These are phyloP conservation scores for Podospora bellae-mahoneyi DNA, from an alignment of 495 filamentous ascomycete genomes.

Conservation along the genomic window DNA sequence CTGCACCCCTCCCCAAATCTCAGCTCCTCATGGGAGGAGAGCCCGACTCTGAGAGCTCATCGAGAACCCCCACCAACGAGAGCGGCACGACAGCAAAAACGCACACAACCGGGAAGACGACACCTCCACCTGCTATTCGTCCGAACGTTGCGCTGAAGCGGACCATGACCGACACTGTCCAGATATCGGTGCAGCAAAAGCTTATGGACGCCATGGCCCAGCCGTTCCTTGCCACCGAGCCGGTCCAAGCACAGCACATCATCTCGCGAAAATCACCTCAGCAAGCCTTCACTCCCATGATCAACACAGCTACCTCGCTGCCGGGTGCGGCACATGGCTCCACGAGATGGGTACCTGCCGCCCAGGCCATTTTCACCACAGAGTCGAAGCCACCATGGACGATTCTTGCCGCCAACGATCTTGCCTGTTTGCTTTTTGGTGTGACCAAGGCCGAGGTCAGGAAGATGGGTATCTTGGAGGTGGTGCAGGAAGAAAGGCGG, in stretches of 20 bases:
- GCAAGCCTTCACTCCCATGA: slow-evolving; percentile 34
- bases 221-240: slow-evolving; percentile 62
- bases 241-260: slow-evolving; percentile 44
- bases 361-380: slow-evolving; percentile 95
- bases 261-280: slow-evolving; percentile 41
- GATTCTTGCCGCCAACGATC: slow-evolving; percentile 92
- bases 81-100: slow-evolving; percentile 35
- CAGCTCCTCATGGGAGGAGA: slow-evolving; percentile 10
- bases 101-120: slow-evolving; percentile 44
- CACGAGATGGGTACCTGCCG: slow-evolving; percentile 83
- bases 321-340: slow-evolving; percentile 64
- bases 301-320: slow-evolving; percentile 31
- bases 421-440: slow-evolving; percentile 93
- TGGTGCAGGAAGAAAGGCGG: slow-evolving; percentile 81
- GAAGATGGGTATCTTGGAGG: slow-evolving; percentile 91
- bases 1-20: neutral
- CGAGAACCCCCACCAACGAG: slow-evolving; percentile 55
- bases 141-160: slow-evolving; percentile 66
- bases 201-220: slow-evolving; percentile 86
- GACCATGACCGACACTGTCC: slow-evolving; percentile 78
- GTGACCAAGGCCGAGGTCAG: slow-evolving; percentile 91
- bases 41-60: slow-evolving; percentile 50
- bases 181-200: slow-evolving; percentile 70
- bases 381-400: slow-evolving; percentile 87
- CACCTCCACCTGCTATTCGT: slow-evolving; percentile 55